A percentile compares a stretch with the other conserved stretches of the same genome.
These are phyloP conservation scores for Lepiota brunneoincarnata DNA, from an alignment of 768 basidiomycete genomes.

Conservation along the genomic window DNA sequence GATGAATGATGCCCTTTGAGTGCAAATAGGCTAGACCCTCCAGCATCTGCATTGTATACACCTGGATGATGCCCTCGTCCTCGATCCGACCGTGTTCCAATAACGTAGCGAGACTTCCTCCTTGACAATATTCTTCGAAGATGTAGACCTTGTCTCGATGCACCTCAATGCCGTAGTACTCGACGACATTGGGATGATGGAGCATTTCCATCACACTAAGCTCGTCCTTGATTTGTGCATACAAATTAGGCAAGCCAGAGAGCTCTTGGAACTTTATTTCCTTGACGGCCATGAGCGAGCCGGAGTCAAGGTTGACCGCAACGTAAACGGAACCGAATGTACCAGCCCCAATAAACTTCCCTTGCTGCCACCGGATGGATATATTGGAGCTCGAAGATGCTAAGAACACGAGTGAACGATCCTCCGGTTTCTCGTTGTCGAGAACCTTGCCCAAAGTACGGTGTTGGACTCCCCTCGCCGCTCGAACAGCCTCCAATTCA, in stretches of 20 bases:
- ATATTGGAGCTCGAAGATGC: constrained; percentile 96
- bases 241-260: constrained; percentile 81
- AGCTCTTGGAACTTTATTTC: constrained; percentile 97
- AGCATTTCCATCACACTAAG: constrained; percentile 97
- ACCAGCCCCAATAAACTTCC: constrained; percentile 96
- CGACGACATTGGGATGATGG: constrained; percentile 95
- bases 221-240: constrained; percentile 93
- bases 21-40: constrained; percentile 94
- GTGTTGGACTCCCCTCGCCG: constrained; percentile 61
- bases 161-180: constrained; percentile 98
- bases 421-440: constrained; percentile 91
- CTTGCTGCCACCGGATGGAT: constrained; percentile 97
- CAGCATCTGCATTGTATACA: constrained; percentile 96
- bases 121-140: constrained; percentile 98
- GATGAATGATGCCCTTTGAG: constrained; percentile 87
- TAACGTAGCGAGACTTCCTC: constrained; percentile 85
- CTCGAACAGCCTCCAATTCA: constrained; percentile 64
- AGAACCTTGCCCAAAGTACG: constrained; percentile 87
- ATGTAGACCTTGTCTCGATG: constrained; percentile 99
- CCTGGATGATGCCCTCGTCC: constrained; percentile 92
- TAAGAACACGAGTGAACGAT: constrained; percentile 89
- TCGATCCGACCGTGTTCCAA: constrained; percentile 94
- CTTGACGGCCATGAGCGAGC: constrained; percentile 98
- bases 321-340: constrained; percentile 99
- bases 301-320: constrained; percentile 93